Evolutionary conservation across 129 eudicot genomes (phyloP), one percentile per base, ranked within the genome.

Genomic region (Tanacetum coccineum): DNA sequence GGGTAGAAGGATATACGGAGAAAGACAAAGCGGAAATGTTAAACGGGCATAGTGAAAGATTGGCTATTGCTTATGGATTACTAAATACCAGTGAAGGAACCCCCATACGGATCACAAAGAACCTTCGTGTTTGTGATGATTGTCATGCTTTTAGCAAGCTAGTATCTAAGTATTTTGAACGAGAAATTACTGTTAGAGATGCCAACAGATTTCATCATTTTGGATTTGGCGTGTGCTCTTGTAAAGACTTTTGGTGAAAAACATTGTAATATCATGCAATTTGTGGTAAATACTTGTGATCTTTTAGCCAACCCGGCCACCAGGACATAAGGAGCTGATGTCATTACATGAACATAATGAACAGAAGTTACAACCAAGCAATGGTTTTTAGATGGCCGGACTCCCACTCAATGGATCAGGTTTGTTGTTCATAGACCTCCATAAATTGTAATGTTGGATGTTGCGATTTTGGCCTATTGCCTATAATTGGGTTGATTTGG

Each of bases 161-260:
- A 13, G 84, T 85, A 22, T 81, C 97, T 0, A 81, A 83, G 75
- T 63, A 59, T 17, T 77, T 65, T 51, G 81, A 76, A 54, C 59
- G 93, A 12, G 94, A 87, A 73, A 85, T 91, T 28, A 70, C 85
- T 11, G 90, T 87, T 47, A 78, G 97, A 62, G 97, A 91, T 79
- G 95, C 95, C 52, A 91, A 80, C 44, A 77, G 97, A 66, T 91
- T 91, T 32, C 97, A 91, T 81, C 97, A 79, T 78, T 91, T 91
- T 73, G 79, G 74, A 14, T 75, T 58, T 70, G 97, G 97, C 25
- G 75, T 76, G 20, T 91, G 97, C 76, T 91, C 97, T 17, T 91
- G 97, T 81, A 80, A 84, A 48, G 88, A 87, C 75, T 84, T 87
- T 64, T 90, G 62, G 62, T 26, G 56, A 18, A 50, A 30, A 36